Conservation (phyloP, 805 yeast species). For the Suhomyces sp. region DNA sequence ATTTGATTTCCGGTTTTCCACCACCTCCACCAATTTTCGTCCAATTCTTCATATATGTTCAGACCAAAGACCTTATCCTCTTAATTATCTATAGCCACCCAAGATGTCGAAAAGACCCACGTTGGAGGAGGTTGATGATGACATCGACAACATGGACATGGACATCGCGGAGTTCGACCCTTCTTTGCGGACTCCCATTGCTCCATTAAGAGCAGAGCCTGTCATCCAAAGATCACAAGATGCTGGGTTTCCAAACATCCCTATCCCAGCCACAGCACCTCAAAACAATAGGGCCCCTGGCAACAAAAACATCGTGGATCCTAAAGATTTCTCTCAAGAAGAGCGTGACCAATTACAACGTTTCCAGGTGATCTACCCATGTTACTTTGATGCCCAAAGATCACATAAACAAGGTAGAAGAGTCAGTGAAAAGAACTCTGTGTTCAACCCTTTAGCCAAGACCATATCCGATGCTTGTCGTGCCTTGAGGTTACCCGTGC, state of each 20-base stretch:
- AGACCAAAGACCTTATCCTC: too few species aligned
- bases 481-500: constrained; percentile 35
- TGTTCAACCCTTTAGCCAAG: constrained; percentile 84
- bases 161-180: constrained; percentile 90
- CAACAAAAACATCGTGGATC: constrained; percentile 27
- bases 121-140: constrained; percentile 78
- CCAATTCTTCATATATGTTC: too few species aligned
- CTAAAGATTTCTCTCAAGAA: constrained; percentile 46
- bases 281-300: constrained; percentile 11
- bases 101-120: constrained; percentile 53
- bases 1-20: too few species aligned
- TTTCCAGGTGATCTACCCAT: constrained; percentile 82
- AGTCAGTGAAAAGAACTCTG: constrained; percentile 65
- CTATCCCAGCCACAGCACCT: constrained; percentile 21
- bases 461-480: constrained; percentile 74
- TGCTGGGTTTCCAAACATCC: constrained; percentile 26
- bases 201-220: constrained; percentile 62
- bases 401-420: constrained; percentile 82
- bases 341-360: constrained; percentile 63
- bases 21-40: too few species aligned
- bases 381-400: constrained; percentile 82
- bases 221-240: constrained; percentile 63
- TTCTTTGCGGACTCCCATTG: constrained; percentile 61
- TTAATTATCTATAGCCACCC: not conserved
- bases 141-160: constrained; percentile 89